Evolutionary conservation across 2,329 filamentous ascomycete species (phyloP), one percentile per base, ranked within the genome.

Genomic region (Fusarium pseudocircinatum): DNA sequence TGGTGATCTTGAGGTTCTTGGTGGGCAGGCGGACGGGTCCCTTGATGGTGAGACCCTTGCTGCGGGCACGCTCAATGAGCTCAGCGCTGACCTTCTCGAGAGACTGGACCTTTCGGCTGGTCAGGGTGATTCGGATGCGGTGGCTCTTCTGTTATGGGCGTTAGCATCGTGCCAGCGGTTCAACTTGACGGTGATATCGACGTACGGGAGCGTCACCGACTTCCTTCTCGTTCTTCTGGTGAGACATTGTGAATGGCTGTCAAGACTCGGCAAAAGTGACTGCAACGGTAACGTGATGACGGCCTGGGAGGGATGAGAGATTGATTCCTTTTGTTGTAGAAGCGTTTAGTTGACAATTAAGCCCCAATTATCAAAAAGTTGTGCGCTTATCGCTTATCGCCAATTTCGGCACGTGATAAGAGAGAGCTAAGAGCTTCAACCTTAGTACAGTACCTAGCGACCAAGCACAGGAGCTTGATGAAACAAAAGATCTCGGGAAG

Each of bases 71-170:
- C 88, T 99, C 96, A 85, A 98, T 95, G 85, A 99, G 94, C 89
- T 98, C 96, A 84, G 91, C 89, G 91, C 94, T 98, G 85, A 98
- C 96, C 89, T 97, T 97, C 92, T 98, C 96, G 84, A 98, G 94
- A 79, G 95, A 92, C 83, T 92, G 88, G 83, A 98, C 96, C 89
- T 98, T 98, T 89, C 94, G 94, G 82, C 91, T 94, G 85, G 95
- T 96, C 82, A 98, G 90, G 86, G 96, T 98, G 91, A 98, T 98
- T 85, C 96, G 94, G 91, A 97, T 97, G 89, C 95, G 95, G 92
- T 97, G 94, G 89, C 93, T 93, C 92, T 97, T 97, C 91, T 93
- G 78, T 78, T 59, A 30, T 34, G 58, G 60, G 52, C 56, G 63
- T 74, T 71, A 74, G 77, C 49, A 56, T 62, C 13, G 62, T 50